Evolutionary conservation across 2,329 filamentous ascomycete species (phyloP).

Genomic region (Paracamarosporium sp.): DNA sequence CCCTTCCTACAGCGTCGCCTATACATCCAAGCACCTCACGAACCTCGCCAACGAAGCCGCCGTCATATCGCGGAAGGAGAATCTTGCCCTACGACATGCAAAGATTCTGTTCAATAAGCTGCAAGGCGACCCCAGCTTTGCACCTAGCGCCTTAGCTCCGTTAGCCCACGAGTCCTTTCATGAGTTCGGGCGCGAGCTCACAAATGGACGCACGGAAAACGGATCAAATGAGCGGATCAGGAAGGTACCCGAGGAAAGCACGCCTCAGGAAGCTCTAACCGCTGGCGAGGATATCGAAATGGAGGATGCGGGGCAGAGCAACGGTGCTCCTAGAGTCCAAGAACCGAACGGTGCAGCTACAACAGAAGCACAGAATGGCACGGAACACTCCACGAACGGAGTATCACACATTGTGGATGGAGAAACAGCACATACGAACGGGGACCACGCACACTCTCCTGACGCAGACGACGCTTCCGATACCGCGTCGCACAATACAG

Average conservation of each 20-base stretch:
- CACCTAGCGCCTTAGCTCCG: slow-evolving; percentile 62
- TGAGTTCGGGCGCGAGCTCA: slow-evolving; percentile 20
- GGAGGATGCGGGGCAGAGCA: slow-evolving; percentile 29
- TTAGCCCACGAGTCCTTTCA: slow-evolving; percentile 44
- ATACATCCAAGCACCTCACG: slow-evolving; percentile 74
- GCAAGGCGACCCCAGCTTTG: slow-evolving; percentile 75
- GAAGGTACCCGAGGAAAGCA: neutral
- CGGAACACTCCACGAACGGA: slow-evolving; percentile 30
- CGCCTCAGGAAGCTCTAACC: slow-evolving; percentile 18
- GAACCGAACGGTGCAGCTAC: slow-evolving; percentile 18
- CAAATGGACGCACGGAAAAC: slow-evolving; percentile 15
- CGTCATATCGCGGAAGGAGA: slow-evolving; percentile 77
- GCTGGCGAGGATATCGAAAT: slow-evolving; percentile 34
- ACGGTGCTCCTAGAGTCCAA: slow-evolving; percentile 18
- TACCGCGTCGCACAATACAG: slow-evolving; percentile 50
- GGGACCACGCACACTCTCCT: slow-evolving; percentile 26
- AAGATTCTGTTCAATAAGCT: slow-evolving; percentile 76
- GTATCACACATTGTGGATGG: slow-evolving; percentile 18
- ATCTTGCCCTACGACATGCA: slow-evolving; percentile 73
- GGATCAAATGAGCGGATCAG: slow-evolving; percentile 12
- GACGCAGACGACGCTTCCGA: slow-evolving; percentile 49
- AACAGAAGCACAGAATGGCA: slow-evolving; percentile 21
- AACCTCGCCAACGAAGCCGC: slow-evolving; percentile 74
- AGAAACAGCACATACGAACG: slow-evolving; percentile 29
- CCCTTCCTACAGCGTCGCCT: slow-evolving; percentile 76